Evolutionary conservation across 2,329 filamentous ascomycete genomes (phyloP).

Genomic region (Fusarium caatingaense): DNA sequence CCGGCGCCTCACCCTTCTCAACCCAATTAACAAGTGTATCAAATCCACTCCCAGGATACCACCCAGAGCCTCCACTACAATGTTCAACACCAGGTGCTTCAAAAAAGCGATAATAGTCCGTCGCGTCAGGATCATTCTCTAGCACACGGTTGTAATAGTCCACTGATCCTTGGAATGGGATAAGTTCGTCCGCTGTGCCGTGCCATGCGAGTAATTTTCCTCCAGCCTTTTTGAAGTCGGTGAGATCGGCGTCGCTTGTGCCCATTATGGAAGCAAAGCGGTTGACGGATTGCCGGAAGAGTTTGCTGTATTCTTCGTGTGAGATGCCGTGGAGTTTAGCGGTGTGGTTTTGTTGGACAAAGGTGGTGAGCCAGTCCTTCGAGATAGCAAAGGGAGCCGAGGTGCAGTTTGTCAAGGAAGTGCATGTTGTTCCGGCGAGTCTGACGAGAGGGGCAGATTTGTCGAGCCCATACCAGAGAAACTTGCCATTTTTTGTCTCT

Average conservation of each 20-base stretch:
- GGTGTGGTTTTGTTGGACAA: neutral
- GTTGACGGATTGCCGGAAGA: conserved; percentile 26
- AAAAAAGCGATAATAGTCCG: conserved; percentile 32
- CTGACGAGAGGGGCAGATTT: neutral
- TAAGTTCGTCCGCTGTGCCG: conserved; percentile 30
- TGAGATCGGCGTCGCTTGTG: conserved; percentile 26
- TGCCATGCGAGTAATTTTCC: conserved; percentile 38
- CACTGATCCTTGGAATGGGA: conserved; percentile 20
- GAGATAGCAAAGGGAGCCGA: conserved; percentile 15
- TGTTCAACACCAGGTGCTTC: conserved; percentile 30
- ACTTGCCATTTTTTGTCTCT: conserved; percentile 9
- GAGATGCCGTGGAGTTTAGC: neutral
- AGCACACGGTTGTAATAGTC: conserved; percentile 30
- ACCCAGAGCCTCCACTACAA: conserved; percentile 13
- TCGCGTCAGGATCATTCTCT: neutral
- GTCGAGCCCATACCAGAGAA: conserved; percentile 29
- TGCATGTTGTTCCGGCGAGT: conserved; percentile 23
- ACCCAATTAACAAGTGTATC: conserved; percentile 31
- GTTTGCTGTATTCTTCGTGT: neutral
- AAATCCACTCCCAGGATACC: conserved; percentile 16
- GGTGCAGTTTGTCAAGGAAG: neutral
- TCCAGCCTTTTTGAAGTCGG: conserved; percentile 22
- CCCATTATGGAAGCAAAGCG: conserved; percentile 33
- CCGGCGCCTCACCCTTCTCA: conserved; percentile 15
- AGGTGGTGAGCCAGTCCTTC: conserved; percentile 9